Percentiles rank a stretch among this genome's conserved stretches.
Evolutionary conservation across 2,329 filamentous ascomycete genomes (phyloP).

Genomic region (Zasmidium angulare): DNA sequence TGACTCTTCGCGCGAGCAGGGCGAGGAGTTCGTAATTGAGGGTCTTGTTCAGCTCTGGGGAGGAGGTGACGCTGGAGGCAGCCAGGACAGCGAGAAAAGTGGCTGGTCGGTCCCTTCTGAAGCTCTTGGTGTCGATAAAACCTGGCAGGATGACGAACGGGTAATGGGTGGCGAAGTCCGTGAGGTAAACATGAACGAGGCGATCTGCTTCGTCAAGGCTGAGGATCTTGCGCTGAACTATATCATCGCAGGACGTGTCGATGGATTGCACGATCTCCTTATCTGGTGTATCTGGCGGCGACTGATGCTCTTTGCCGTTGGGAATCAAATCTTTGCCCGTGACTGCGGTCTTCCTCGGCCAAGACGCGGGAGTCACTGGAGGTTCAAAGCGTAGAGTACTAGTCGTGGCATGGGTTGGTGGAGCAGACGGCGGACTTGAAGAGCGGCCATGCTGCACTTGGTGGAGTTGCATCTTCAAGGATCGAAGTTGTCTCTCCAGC

Average conservation of each 20-base stretch:
- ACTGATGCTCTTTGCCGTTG: not conserved
- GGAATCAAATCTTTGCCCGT: constrained; percentile 2
- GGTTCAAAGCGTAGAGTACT: constrained; percentile 8
- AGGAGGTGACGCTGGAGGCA: constrained; percentile 5
- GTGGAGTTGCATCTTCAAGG: constrained; percentile 6
- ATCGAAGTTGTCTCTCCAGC: constrained; percentile 8
- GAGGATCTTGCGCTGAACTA: constrained; percentile 1
- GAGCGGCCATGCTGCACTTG: constrained; percentile 2
- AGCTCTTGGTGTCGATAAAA: not conserved
- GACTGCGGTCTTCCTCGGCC: constrained; percentile 1
- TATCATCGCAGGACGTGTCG: constrained; percentile 2
- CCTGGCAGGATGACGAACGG: constrained; percentile 6
- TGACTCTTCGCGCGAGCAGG: constrained; percentile 5
- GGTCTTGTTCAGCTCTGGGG: constrained; percentile 4
- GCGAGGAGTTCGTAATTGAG: constrained; percentile 7
- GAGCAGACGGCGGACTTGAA: not conserved
- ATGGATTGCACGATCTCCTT: not conserved
- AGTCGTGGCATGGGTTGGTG: not conserved
- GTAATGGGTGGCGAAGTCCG: constrained; percentile 3
- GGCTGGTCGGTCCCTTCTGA: constrained; percentile 1
- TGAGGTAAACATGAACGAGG: constrained; percentile 4
- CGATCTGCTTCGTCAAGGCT: constrained; percentile 4
- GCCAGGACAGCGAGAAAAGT: constrained; percentile 9
- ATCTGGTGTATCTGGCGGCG: not conserved
- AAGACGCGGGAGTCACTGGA: constrained; percentile 10